phyloP scores from a whole-genome alignment of 495 filamentous ascomycete genomes.

The Hyaloscypha hepaticicola region DNA sequence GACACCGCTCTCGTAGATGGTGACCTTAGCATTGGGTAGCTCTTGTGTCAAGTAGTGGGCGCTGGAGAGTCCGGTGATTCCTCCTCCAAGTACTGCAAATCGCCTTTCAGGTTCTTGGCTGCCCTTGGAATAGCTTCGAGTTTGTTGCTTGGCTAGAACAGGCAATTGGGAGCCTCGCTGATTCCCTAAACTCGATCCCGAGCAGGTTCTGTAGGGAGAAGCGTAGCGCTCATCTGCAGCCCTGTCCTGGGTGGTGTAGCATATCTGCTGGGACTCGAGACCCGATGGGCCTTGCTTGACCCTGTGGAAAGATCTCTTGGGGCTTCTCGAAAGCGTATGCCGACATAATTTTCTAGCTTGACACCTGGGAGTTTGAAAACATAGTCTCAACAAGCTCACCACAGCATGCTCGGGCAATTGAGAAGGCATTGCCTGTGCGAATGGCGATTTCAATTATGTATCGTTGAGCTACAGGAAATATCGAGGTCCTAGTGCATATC shows the following conservation, averaged over 20 bases:
- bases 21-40: slow-evolving; percentile 58
- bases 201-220: background rate
- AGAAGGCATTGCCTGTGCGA: slow-evolving; percentile 22
- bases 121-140: background rate
- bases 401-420: slow-evolving; percentile 24
- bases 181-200: background rate
- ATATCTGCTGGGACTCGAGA: background rate
- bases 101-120: background rate
- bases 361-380: slow-evolving; percentile 26
- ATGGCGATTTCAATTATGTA: background rate
- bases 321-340: background rate
- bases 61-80: slow-evolving; percentile 83
- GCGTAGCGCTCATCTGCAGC: background rate
- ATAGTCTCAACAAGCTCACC: slow-evolving; percentile 29
- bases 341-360: slow-evolving; percentile 3
- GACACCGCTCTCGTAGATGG: slow-evolving; percentile 70
- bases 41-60: slow-evolving; percentile 70
- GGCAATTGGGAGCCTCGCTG: background rate
- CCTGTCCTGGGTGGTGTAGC: background rate
- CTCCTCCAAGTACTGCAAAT: slow-evolving; percentile 79
- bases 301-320: slow-evolving; percentile 9
- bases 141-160: background rate
- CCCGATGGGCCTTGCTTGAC: too few relatives aligned
- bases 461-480: background rate
- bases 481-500: background rate